Base-by-base conservation (phyloP, 2,329 filamentous ascomycete species). In the Aureobasidium lini region DNA sequence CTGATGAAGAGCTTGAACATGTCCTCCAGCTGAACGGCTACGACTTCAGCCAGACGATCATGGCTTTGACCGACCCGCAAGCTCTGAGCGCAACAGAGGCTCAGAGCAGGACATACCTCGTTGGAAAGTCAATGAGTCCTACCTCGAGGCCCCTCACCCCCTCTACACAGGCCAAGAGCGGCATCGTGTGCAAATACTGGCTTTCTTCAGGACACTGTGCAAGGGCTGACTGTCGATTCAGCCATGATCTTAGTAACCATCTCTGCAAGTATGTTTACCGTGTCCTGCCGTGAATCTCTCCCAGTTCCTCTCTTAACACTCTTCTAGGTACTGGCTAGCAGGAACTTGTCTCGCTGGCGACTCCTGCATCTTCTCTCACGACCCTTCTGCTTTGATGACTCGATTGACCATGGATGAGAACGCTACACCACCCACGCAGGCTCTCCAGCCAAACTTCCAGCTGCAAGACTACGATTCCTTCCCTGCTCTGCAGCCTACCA, bases 111-210 rank as follows among this genome's bases (percentile, higher is more conserved):
- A 81, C 81, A 44, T 81, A 93, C 44, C 73, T 96, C 16, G 89
- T 97, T 61, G 94, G 94, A 56, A 96, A 96, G 71, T 95, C 90
- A 16, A 90, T 96, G 79, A 84, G 84, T 43, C 83, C 89, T 11
- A 81, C 84, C 16, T 83, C 79, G 47, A 79, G 91, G 37, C 89
- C 92, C 15, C 78, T 82, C 8, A 95, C 91, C 0, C 92, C 93
- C 2, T 83, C 84, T 28, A 83, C 84, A 28, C 86, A 88, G 68
- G 82, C 87, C 66, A 93, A 91, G 72, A 90, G 88, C 63, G 88
- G 90, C 29, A 87, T 96, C 40, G 89, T 97, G 43, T 99, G 94
- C 82, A 95, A 96, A 75, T 99, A 97, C 73, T 97, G 91, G 79
- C 79, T 99, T 64, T 93, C 92, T 9, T 95, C 89, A 7, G 94